Evolutionary conservation across 768 basidiomycete genomes (phyloP).

Genomic region (Gymnopilus junonius): DNA sequence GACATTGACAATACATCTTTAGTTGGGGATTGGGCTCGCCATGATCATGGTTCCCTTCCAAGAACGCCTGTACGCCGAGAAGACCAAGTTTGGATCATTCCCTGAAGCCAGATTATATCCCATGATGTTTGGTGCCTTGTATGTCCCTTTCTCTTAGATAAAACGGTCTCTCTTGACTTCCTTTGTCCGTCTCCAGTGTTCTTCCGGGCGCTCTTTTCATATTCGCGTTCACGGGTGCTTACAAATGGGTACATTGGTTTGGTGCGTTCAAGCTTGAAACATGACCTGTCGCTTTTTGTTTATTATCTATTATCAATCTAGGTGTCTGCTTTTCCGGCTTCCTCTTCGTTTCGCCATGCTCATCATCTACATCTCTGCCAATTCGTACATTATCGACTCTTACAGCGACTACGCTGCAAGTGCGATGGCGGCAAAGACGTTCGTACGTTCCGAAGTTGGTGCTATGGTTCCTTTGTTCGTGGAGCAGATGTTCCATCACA

Average conservation of each 20-base stretch:
- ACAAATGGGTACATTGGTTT: constrained; percentile 42
- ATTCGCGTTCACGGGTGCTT: constrained; percentile 50
- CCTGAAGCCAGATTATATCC: constrained; percentile 48
- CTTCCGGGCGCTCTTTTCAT: constrained; percentile 45
- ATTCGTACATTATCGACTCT: constrained; percentile 50
- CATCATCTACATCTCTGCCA: constrained; percentile 46
- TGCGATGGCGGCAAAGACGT: constrained; percentile 49
- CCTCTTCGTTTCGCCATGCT: constrained; percentile 45
- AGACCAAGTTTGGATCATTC: constrained; percentile 38
- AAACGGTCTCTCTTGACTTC: neutral
- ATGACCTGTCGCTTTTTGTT: neutral
- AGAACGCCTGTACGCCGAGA: constrained; percentile 36
- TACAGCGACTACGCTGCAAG: constrained; percentile 46
- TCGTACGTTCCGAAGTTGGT: constrained; percentile 40
- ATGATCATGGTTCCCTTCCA: constrained; percentile 34
- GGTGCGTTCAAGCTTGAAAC: constrained; percentile 18
- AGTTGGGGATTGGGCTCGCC: constrained; percentile 40
- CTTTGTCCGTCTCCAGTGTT: constrained; percentile 28
- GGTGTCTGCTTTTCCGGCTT: constrained; percentile 40
- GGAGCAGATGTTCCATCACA: constrained; percentile 44
- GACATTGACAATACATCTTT: neutral
- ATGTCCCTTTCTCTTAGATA: constrained; percentile 13
- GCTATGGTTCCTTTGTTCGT: constrained; percentile 44
- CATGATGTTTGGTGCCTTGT: constrained; percentile 46
- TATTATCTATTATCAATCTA: neutral